These are phyloP conservation scores for Suhomyces panamericanus DNA, from an alignment of 1,139 yeast genomes.

Conservation along the genomic window DNA sequence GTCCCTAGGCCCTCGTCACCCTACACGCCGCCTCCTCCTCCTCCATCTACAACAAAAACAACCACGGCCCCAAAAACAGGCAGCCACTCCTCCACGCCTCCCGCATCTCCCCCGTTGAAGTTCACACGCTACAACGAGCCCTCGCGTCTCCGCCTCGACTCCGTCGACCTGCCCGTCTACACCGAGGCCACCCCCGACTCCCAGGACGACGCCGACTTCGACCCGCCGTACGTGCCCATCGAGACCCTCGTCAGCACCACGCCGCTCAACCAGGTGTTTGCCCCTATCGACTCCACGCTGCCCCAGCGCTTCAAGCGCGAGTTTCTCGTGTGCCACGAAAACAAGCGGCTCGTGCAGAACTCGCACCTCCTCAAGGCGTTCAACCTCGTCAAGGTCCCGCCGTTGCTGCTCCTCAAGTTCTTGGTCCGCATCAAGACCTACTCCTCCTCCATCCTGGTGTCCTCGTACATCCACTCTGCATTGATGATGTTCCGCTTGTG, in stretches of 20 bases:
- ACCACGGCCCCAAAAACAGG: neutral
- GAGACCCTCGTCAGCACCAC: constrained; percentile 24
- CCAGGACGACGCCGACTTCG: constrained; percentile 11
- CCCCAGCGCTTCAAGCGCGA: constrained; percentile 13
- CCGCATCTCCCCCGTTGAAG: constrained; percentile 25
- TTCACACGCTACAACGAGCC: constrained; percentile 15
- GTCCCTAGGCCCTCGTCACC: neutral
- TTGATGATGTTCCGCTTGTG: constrained; percentile 39
- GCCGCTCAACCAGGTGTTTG: constrained; percentile 16
- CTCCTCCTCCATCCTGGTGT: constrained; percentile 42
- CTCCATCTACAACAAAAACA: no score
- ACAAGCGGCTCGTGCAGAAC: constrained; percentile 20
- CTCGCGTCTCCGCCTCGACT: constrained; percentile 1
- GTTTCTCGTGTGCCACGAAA: constrained; percentile 6
- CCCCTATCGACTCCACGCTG: constrained; percentile 20
- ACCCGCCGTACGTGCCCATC: constrained; percentile 24
- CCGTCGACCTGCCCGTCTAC: neutral
- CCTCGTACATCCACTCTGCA: constrained; percentile 45
- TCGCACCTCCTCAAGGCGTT: constrained; percentile 35
- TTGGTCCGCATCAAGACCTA: constrained; percentile 42
- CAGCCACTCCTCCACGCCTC: constrained; percentile 15
- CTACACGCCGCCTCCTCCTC: neutral
- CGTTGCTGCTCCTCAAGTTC: constrained; percentile 38
- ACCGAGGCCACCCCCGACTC: constrained; percentile 16
- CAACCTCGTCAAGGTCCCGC: constrained; percentile 38